A percentile compares a stretch with the other conserved stretches of the same genome.
These are phyloP conservation scores for Tylopilus sp. DNA, from an alignment of 1,284 basidiomycete genomes.

Conservation along the genomic window DNA sequence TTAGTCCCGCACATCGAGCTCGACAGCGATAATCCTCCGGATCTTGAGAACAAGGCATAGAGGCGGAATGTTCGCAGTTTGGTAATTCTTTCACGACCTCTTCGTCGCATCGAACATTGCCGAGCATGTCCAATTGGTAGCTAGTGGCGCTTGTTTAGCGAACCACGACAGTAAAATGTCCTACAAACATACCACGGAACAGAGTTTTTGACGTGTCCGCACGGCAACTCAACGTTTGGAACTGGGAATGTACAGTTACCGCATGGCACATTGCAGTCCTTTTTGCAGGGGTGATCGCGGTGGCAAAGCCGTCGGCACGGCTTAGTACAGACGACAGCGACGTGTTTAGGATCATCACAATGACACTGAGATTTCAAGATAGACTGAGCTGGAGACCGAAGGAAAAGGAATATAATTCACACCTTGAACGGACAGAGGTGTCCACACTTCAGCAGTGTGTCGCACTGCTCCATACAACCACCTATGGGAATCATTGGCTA, in stretches of 20 bases:
- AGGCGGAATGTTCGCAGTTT: conserved; percentile 66
- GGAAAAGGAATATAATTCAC: conserved; percentile 1
- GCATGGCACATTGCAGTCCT: conserved; percentile 64
- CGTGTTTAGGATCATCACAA: conserved; percentile 68
- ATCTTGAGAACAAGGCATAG: conserved; percentile 60
- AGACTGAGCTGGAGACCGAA: background rate
- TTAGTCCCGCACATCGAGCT: conserved; percentile 53
- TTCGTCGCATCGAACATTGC: conserved; percentile 57
- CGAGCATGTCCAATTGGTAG: conserved; percentile 56
- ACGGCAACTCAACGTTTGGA: conserved; percentile 65
- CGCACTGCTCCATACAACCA: conserved; percentile 72
- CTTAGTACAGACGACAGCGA: conserved; percentile 60
- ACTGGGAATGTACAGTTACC: conserved; percentile 67
- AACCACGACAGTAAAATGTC: background rate
- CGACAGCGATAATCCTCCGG: conserved; percentile 54
- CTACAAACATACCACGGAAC: conserved; percentile 64
- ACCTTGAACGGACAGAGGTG: conserved; percentile 77
- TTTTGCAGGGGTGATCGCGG: conserved; percentile 70
- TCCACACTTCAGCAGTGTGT: conserved; percentile 71
- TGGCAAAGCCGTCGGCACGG: conserved; percentile 65
- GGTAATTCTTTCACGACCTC: conserved; percentile 59
- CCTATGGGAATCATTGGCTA: conserved; percentile 48
- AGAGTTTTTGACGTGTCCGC: conserved; percentile 63
- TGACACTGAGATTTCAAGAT: conserved; percentile 65
- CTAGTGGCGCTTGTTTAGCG: conserved; percentile 47